Conservation (phyloP, 2,329 filamentous ascomycete genomes). For the Pseudonectria buxi region DNA sequence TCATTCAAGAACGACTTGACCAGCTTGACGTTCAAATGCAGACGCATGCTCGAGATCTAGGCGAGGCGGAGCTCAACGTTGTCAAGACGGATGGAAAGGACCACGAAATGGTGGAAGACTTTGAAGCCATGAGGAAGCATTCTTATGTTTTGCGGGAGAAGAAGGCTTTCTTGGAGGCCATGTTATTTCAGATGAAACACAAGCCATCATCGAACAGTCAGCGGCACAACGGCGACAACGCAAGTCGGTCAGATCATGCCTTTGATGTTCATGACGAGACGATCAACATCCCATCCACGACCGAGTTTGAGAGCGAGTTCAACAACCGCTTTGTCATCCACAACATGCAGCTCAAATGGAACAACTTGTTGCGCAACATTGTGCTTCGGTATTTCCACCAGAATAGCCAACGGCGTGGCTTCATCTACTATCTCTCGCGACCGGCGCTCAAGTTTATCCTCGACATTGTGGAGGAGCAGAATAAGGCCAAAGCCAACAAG, state of each 20-base stretch:
- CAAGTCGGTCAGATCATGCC: conserved; percentile 28
- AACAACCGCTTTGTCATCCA: conserved; percentile 98
- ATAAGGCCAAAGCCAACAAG: conserved; percentile 53
- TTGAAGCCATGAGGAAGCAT: conserved; percentile 53
- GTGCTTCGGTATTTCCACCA: conserved; percentile 96
- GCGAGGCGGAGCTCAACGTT: conserved; percentile 66
- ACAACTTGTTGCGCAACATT: conserved; percentile 90
- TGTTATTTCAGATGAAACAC: conserved; percentile 44
- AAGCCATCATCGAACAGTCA: conserved; percentile 27
- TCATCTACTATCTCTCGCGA: conserved; percentile 95
- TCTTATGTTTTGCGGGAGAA: conserved; percentile 51
- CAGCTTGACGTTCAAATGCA: conserved; percentile 73
- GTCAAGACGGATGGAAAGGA: conserved; percentile 46
- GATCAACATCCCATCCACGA: conserved; percentile 60
- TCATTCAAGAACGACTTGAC: conserved; percentile 74
- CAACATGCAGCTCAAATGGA: conserved; percentile 97
- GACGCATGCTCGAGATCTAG: conserved; percentile 64
- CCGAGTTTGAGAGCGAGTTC: conserved; percentile 89
- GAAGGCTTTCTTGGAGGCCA: conserved; percentile 51
- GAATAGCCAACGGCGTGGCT: conserved; percentile 89
- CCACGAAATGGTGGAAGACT: conserved; percentile 46
- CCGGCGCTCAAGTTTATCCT: conserved; percentile 96
- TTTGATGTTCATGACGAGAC: conserved; percentile 50
- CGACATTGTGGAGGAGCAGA: conserved; percentile 93
- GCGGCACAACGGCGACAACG: conserved; percentile 16